A percentile compares a stretch with the other conserved stretches of the same genome.
Evolutionary conservation across 768 basidiomycete species (phyloP).

Genomic region (Paxillus ammoniavirescens): DNA sequence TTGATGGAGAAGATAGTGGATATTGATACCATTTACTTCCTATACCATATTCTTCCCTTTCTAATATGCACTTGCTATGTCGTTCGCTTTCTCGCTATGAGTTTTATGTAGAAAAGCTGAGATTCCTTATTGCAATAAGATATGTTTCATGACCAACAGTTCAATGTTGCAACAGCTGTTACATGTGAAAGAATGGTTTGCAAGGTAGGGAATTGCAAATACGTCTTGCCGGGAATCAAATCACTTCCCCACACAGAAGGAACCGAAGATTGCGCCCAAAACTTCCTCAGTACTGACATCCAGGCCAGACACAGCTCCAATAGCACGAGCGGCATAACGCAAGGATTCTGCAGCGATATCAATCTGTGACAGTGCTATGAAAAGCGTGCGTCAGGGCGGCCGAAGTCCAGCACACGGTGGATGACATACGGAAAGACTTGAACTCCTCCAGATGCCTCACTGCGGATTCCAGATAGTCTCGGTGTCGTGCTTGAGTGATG

Average conservation of each 20-base stretch:
- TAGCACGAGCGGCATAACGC: conserved; percentile 77
- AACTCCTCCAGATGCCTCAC: conserved; percentile 36
- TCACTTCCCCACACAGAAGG: conserved; percentile 89
- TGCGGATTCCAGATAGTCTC: conserved; percentile 70
- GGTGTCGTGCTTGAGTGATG: conserved; percentile 79
- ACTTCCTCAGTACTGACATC: conserved; percentile 79
- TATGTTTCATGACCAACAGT: too few species aligned
- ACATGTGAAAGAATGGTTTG: background rate
- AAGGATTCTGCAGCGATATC: conserved; percentile 86
- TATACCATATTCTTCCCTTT: conserved; percentile 7
- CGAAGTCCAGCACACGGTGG: background rate
- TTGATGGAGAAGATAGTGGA: background rate
- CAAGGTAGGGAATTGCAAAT: background rate
- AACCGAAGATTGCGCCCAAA: conserved; percentile 75
- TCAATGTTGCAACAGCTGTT: too few species aligned
- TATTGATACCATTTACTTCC: background rate
- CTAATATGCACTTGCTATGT: too few species aligned
- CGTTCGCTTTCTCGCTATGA: too few species aligned
- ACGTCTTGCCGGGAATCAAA: background rate
- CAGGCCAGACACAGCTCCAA: conserved; percentile 81
- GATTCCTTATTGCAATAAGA: too few species aligned
- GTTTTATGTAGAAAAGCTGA: too few species aligned
- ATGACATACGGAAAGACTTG: conserved; percentile 27
- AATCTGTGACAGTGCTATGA: conserved; percentile 62
- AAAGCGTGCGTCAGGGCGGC: conserved; percentile 5